Evolutionary conservation across 192 early-diverging fungal genomes (phyloP).

Genomic region (Glomus cerebriforme): DNA sequence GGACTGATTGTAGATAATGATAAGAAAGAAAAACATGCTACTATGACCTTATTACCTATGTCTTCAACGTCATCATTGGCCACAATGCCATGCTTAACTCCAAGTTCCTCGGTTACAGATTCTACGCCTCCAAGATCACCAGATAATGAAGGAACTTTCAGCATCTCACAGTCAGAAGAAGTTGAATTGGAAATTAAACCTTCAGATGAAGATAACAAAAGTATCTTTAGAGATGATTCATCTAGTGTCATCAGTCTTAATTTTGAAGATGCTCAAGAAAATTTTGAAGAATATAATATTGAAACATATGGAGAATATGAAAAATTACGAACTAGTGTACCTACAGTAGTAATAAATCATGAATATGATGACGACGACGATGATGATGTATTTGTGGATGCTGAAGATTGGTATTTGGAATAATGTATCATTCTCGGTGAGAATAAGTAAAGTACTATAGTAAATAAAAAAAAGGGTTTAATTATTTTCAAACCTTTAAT

Average conservation of each 20-base stretch:
- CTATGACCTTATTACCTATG: neutral
- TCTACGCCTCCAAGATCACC: neutral
- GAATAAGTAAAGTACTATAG: neutral
- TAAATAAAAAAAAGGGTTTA: neutral
- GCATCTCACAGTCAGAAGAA: neutral
- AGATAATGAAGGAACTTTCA: neutral
- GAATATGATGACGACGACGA: constrained; percentile 29
- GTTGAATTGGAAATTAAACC: neutral
- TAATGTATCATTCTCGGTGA: neutral
- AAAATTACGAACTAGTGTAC: neutral
- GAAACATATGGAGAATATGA: neutral
- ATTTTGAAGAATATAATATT: neutral
- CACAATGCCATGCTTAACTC: neutral
- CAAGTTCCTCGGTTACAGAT: neutral
- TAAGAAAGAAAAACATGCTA: neutral
- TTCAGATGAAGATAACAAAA: neutral
- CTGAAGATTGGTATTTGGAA: constrained; percentile 5
- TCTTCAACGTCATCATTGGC: constrained; percentile 12
- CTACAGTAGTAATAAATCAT: neutral
- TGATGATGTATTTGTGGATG: constrained; percentile 21
- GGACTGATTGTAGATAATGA: neutral
- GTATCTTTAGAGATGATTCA: constrained; percentile 12
- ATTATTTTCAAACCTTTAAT: neutral
- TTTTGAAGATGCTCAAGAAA: constrained; percentile 1
- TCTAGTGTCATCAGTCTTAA: neutral